These are phyloP conservation scores for Heterobasidion annosum DNA, from an alignment of 1,284 basidiomycete species.

Conservation along the genomic window DNA sequence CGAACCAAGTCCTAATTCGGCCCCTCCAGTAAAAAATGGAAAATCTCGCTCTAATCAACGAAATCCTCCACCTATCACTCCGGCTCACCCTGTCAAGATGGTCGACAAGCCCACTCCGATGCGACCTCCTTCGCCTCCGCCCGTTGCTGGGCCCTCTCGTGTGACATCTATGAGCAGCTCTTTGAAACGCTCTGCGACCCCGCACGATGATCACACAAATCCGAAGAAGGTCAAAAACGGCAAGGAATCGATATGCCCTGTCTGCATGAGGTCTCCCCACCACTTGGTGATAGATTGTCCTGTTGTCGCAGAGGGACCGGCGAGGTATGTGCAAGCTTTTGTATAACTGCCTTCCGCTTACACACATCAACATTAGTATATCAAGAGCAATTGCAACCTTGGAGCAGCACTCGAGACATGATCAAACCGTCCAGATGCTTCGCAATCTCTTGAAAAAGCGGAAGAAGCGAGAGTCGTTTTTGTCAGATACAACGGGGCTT, in stretches of 20 bases:
- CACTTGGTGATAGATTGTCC: constrained; percentile 47
- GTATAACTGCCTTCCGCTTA: neutral
- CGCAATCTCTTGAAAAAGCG: constrained; percentile 34
- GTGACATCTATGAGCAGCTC: constrained; percentile 5
- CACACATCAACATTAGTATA: constrained; percentile 27
- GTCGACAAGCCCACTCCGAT: neutral
- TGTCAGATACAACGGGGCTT: neutral
- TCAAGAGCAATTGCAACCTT: constrained; percentile 37
- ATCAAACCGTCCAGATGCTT: constrained; percentile 29
- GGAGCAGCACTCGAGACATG: constrained; percentile 29
- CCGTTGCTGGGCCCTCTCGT: neutral
- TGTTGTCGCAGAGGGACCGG: constrained; percentile 34
- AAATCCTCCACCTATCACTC: neutral
- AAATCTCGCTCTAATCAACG: neutral
- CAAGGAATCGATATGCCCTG: constrained; percentile 23
- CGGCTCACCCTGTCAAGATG: neutral
- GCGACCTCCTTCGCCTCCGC: neutral
- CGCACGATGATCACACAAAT: constrained; percentile 15
- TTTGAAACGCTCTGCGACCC: constrained; percentile 30
- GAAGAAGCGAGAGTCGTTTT: constrained; percentile 18
- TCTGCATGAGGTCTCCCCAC: constrained; percentile 32
- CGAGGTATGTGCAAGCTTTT: constrained; percentile 29
- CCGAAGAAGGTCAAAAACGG: constrained; percentile 30
- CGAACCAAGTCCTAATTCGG: constrained; percentile 14
- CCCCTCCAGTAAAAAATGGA: neutral